Percentiles rank a stretch among this genome's conserved stretches.
Evolutionary conservation across 192 early-diverging fungal genomes (phyloP).

Genomic region (Backusella australiensis): DNA sequence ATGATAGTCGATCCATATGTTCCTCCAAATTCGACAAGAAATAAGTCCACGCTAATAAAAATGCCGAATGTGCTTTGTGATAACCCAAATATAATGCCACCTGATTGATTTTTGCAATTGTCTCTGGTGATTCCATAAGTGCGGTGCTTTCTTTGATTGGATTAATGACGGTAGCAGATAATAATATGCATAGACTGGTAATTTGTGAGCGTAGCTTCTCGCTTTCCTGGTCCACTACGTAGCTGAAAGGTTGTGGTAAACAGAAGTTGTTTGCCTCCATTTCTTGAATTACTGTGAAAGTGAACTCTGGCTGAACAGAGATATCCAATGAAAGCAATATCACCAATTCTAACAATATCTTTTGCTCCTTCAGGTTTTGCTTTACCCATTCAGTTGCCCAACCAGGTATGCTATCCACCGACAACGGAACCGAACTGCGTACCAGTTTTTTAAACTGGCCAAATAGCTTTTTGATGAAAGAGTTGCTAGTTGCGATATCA

Average conservation of each 20-base stretch:
- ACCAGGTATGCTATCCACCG: slow-evolving; percentile 17
- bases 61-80: slow-evolving; percentile 31
- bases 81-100: slow-evolving; percentile 29
- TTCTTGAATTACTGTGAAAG: slow-evolving; percentile 33
- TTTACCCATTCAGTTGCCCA: slow-evolving; percentile 34
- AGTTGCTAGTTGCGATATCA: background rate
- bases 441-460: slow-evolving; percentile 15
- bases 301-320: slow-evolving; percentile 6
- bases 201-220: slow-evolving; percentile 29
- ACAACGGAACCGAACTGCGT: slow-evolving; percentile 23
- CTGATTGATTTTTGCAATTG: slow-evolving; percentile 31
- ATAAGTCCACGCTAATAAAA: slow-evolving; percentile 47
- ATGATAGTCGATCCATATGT: background rate
- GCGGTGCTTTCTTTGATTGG: slow-evolving; percentile 24
- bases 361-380: slow-evolving; percentile 43
- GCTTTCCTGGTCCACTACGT: slow-evolving; percentile 33
- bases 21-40: slow-evolving; percentile 23
- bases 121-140: slow-evolving; percentile 25
- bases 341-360: slow-evolving; percentile 39
- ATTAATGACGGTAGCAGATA: slow-evolving; percentile 36
- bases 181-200: slow-evolving; percentile 28
- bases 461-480: slow-evolving; percentile 18
- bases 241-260: slow-evolving; percentile 28
- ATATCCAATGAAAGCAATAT: slow-evolving; percentile 23
- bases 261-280: slow-evolving; percentile 40